phyloP scores from a whole-genome alignment of 805 yeast species.

The Suhomyces vadensis region DNA sequence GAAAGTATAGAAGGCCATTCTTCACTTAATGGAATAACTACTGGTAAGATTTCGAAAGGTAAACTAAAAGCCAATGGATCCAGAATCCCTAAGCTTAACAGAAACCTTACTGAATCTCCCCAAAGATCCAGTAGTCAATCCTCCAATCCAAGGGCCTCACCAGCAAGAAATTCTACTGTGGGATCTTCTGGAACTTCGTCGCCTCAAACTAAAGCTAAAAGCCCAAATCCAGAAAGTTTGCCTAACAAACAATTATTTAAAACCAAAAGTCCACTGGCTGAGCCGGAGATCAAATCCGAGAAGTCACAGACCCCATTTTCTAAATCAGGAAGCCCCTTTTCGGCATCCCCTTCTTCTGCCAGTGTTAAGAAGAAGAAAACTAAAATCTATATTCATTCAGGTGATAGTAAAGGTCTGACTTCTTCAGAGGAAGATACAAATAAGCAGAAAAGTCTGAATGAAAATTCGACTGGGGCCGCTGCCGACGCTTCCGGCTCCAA shows the following conservation, averaged over 20 bases:
- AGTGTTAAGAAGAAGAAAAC: conserved; percentile 25
- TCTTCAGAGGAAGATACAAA: conserved; percentile 10
- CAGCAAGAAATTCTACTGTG: not conserved
- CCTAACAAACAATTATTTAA: not conserved
- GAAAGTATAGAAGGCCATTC: no score
- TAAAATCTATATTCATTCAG: conserved; percentile 30
- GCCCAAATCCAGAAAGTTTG: conserved; percentile 1
- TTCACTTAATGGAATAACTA: no score
- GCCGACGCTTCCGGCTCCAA: no score
- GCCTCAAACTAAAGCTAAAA: not conserved
- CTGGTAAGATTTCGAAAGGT: no score
- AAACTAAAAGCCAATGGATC: no score
- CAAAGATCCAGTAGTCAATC: not conserved
- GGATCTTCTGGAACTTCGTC: not conserved
- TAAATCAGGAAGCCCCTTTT: conserved; percentile 21
- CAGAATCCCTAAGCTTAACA: not conserved
- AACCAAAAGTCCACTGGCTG: conserved; percentile 14
- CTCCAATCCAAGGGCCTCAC: no score
- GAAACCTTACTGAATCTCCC: not conserved
- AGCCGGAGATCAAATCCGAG: conserved; percentile 11
- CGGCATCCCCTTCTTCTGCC: conserved; percentile 10
- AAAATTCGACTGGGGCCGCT: conserved; percentile 6
- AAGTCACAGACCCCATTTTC: conserved; percentile 17
- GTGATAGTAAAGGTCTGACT: conserved; percentile 12
- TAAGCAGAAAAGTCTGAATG: conserved; percentile 2